These are phyloP conservation scores for Mortierella sp. DNA, from an alignment of 371 early-diverging fungal genomes.

Conservation along the genomic window DNA sequence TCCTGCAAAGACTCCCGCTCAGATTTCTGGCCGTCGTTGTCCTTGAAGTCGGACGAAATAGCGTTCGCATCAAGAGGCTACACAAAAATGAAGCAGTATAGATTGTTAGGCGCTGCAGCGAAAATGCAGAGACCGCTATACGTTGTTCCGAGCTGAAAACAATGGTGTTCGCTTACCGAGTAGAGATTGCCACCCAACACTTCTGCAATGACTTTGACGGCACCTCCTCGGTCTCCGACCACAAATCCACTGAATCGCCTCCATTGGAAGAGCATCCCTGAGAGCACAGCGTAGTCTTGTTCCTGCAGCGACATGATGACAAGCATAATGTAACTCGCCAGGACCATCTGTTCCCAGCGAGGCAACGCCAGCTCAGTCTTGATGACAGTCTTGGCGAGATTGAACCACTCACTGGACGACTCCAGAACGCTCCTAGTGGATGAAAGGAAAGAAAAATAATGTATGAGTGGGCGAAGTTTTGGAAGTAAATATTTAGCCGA, in stretches of 20 bases:
- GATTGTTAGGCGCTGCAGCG: neutral
- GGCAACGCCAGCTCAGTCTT: conserved; percentile 35
- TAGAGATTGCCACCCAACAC: conserved; percentile 45
- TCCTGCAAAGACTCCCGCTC: conserved; percentile 37
- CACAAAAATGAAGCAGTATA: neutral
- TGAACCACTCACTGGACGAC: conserved; percentile 55
- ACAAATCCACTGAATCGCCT: conserved; percentile 61
- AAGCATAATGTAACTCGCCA: conserved; percentile 64
- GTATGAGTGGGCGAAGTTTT: neutral
- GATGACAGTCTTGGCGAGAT: conserved; percentile 45
- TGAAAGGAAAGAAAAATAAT: neutral
- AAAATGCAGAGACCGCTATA: no score
- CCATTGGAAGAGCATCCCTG: conserved; percentile 62
- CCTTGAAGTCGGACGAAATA: conserved; percentile 16
- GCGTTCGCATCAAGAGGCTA: conserved; percentile 43
- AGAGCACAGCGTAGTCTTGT: conserved; percentile 63
- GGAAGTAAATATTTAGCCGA: no score
- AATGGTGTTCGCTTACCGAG: conserved; percentile 21
- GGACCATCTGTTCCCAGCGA: conserved; percentile 61
- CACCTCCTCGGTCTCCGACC: conserved; percentile 52
- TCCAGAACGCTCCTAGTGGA: conserved; percentile 52
- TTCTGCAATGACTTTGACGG: conserved; percentile 53
- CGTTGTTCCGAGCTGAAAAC: no score
- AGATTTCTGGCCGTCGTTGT: conserved; percentile 30
- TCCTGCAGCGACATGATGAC: conserved; percentile 64